These are phyloP conservation scores for Imleria badia DNA, from an alignment of 768 basidiomycete genomes.

Conservation along the genomic window DNA sequence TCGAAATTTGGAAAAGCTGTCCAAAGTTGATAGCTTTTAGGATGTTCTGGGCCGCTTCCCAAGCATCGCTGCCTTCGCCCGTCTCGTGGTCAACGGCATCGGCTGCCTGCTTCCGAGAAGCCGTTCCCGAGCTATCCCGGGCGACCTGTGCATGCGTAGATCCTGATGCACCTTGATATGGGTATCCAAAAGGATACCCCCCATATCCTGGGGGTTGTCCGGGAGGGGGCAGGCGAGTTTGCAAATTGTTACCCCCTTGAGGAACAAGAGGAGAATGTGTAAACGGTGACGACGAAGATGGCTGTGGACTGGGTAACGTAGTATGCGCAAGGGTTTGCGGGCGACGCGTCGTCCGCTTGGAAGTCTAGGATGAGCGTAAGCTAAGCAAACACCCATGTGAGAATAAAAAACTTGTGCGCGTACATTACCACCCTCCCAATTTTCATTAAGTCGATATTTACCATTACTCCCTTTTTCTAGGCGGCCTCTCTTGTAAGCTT, in stretches of 20 bases:
- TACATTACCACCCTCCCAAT: constrained; percentile 82
- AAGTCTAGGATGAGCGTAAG: constrained; percentile 48
- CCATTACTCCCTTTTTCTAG: constrained; percentile 73
- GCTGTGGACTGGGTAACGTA: constrained; percentile 30
- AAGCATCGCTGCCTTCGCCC: constrained; percentile 57
- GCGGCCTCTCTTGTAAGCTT: constrained; percentile 79
- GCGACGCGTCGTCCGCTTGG: constrained; percentile 73
- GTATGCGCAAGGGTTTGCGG: constrained; percentile 54
- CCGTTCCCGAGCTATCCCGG: not conserved
- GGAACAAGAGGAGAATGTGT: constrained; percentile 52
- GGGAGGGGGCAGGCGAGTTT: constrained; percentile 33
- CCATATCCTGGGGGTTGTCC: constrained; percentile 36
- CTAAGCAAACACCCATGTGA: constrained; percentile 4
- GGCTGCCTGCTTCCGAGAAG: constrained; percentile 15
- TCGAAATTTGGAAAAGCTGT: constrained; percentile 43
- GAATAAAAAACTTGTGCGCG: constrained; percentile 28
- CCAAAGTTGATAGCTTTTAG: constrained; percentile 77
- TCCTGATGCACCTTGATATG: constrained; percentile 24
- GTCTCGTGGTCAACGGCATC: constrained; percentile 29
- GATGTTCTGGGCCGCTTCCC: constrained; percentile 77
- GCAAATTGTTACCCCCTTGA: constrained; percentile 34
- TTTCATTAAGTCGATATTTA: constrained; percentile 72
- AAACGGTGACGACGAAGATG: constrained; percentile 50
- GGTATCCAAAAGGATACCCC: constrained; percentile 41
- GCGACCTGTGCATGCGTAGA: not conserved